Evolutionary conservation across 495 filamentous ascomycete genomes (phyloP), one percentile per base, ranked within the genome.

Genomic region (Jackrogersella minutella): DNA sequence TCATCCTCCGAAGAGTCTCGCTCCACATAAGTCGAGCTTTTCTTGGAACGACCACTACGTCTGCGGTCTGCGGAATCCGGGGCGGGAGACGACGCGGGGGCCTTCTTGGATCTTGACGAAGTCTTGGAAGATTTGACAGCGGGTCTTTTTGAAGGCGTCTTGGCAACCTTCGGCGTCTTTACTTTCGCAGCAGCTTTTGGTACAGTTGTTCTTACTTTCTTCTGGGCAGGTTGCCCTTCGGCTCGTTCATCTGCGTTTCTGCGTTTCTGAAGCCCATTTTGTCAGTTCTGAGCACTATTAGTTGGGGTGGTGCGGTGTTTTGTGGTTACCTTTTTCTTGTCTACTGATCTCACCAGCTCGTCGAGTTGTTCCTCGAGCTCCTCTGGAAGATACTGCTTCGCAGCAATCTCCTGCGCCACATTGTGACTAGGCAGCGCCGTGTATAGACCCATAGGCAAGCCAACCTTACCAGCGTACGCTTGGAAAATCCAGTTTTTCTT

Each of bases 331-430:
- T 84, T 85, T 64, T 84, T 83, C 52, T 80, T 82, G 50, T 87
- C 81, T 41, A 86, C 64, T 1, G 77, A 75, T 60, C 80, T 77
- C 9, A 88, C 66, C 13, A 93, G 76, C 10, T 86, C 85, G 55
- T 96, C 92, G 5, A 95, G 78, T 50, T 82, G 74, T 39, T 93
- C 90, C n/a, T 92, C 90, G 31, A 96, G 77, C n/a, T 89, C 89
- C 30, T 93, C 90, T 0, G 92, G 90, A 1, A 96, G 79, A 74
- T 88, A 96, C 58, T 88, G 88, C 80, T 89, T 95, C 70, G 91
- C 87, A 1, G 93, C 91, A 60, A 97, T 90, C 59, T 88, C 84
- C 68, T 94, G 90, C 2, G 93, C 93, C 61, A 89, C 86, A 22
- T 88, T 85, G 68, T 95, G 92, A 68, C 85, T 91, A 37, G 84